A percentile compares a stretch with the other conserved stretches of the same genome.
Evolutionary conservation across 1,284 basidiomycete genomes (phyloP).

Genomic region (Stereum hirsutum): DNA sequence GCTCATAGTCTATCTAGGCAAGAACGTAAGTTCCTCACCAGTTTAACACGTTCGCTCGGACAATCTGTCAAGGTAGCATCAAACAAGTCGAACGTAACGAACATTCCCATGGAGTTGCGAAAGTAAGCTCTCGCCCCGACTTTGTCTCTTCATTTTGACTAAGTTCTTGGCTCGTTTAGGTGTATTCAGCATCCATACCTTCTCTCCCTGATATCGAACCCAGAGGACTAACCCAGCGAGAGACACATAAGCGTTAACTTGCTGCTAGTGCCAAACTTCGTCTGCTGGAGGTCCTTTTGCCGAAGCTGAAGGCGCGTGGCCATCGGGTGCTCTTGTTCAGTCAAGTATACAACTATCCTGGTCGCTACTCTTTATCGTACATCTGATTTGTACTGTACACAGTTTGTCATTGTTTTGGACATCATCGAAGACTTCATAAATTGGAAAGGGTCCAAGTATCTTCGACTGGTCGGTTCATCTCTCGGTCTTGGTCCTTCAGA

Average conservation of each 20-base stretch:
- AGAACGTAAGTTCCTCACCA: conserved; percentile 61
- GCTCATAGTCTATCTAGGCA: conserved; percentile 31
- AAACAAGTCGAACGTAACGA: conserved; percentile 52
- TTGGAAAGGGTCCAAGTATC: conserved; percentile 85
- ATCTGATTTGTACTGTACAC: conserved; percentile 5
- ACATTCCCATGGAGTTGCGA: conserved; percentile 80
- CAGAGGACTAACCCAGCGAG: conserved; percentile 43
- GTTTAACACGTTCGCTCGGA: conserved; percentile 34
- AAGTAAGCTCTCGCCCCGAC: conserved; percentile 52
- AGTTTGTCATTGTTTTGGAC: conserved; percentile 91
- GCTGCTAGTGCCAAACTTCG: conserved; percentile 85
- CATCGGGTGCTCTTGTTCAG: conserved; percentile 97
- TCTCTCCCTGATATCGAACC: conserved; percentile 78
- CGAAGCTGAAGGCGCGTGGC: conserved; percentile 81
- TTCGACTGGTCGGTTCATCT: conserved; percentile 78
- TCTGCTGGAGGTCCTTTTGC: conserved; percentile 75
- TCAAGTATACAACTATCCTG: conserved; percentile 64
- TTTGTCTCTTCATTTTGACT: conserved; percentile 4
- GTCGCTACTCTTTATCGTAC: not conserved
- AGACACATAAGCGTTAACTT: conserved; percentile 74
- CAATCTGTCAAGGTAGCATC: conserved; percentile 20
- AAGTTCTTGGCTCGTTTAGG: conserved; percentile 28
- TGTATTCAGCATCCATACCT: conserved; percentile 90
- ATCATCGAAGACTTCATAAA: conserved; percentile 89
- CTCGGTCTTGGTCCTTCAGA: not conserved